phyloP scores from a whole-genome alignment of 2,329 filamentous ascomycete species.

The Aspergillus piperis region DNA sequence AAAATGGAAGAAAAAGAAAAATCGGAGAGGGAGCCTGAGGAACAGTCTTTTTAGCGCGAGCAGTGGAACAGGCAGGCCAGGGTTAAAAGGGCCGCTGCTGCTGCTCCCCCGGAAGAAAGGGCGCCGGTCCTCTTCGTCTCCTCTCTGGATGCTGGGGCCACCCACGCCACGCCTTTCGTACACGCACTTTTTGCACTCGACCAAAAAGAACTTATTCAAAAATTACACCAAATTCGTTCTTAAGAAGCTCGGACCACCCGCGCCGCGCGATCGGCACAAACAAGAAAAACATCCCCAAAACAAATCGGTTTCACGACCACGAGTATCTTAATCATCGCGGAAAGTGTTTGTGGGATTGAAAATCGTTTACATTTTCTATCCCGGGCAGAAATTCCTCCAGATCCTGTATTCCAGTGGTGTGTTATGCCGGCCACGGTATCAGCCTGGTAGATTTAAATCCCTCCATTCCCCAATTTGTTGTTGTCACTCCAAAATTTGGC shows the following conservation, averaged over 20 bases:
- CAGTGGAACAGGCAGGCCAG: slow-evolving; percentile 22
- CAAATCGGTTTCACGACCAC: neutral
- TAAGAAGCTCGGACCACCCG: slow-evolving; percentile 18
- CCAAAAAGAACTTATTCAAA: neutral
- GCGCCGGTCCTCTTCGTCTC: slow-evolving; percentile 18
- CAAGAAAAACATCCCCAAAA: slow-evolving; percentile 4
- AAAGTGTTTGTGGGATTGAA: neutral
- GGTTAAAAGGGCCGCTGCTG: slow-evolving; percentile 40
- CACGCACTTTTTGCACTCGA: slow-evolving; percentile 19
- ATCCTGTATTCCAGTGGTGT: too few species aligned
- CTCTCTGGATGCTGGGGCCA: slow-evolving; percentile 19
- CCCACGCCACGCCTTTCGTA: slow-evolving; percentile 14
- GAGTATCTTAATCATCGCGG: neutral
- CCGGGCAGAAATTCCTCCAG: too few species aligned
- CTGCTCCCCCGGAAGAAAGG: slow-evolving; percentile 20
- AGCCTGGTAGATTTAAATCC: neutral
- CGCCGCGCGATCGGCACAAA: slow-evolving; percentile 14
- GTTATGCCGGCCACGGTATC: too few species aligned
- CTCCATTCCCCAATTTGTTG: neutral
- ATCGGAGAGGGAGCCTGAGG: neutral
- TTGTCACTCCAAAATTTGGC: neutral
- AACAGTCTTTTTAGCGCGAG: slow-evolving; percentile 24
- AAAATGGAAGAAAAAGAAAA: slow-evolving; percentile 11
- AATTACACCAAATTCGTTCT: neutral
- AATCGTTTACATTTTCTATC: too few species aligned